Evolutionary conservation across 208 protist species (phyloP).

Genomic region (Acanthamoeba comandoni): DNA sequence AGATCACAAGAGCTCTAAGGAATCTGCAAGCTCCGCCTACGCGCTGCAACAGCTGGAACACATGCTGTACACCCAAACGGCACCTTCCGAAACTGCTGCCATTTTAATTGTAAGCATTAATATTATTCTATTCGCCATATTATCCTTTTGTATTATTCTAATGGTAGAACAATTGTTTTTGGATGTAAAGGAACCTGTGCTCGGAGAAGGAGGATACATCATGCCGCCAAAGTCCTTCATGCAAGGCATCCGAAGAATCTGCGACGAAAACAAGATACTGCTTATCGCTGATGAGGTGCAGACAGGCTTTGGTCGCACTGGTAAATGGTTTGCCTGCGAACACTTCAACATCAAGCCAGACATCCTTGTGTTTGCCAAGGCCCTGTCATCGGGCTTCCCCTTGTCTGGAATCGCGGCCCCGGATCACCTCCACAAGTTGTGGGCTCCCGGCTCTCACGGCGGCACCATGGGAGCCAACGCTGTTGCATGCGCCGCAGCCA

Average conservation of each 20-base stretch:
- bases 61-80: constrained; percentile 78
- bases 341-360: constrained; percentile 81
- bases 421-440: constrained; percentile 30
- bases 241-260: constrained; percentile 34
- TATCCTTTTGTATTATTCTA: too few relatives aligned
- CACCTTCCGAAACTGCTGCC: constrained; percentile 76
- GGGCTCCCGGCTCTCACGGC: constrained; percentile 64
- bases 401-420: constrained; percentile 38
- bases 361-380: constrained; percentile 75
- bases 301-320: constrained; percentile 84
- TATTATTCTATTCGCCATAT: too few relatives aligned
- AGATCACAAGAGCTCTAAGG: not conserved
- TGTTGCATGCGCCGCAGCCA: constrained; percentile 85
- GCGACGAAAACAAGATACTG: constrained; percentile 63
- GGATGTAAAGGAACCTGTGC: constrained; percentile 78
- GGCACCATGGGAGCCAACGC: constrained; percentile 86
- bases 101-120: constrained; percentile 75
- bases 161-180: not conserved
- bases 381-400: constrained; percentile 44
- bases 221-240: constrained; percentile 71
- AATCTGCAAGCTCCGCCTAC: constrained; percentile 46
- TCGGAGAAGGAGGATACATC: constrained; percentile 63
- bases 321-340: constrained; percentile 84
- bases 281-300: constrained; percentile 84
- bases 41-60: constrained; percentile 79